A percentile compares a stretch with the other conserved stretches of the same genome.
Evolutionary conservation across 768 basidiomycete species (phyloP).

Genomic region (Panus rudis): DNA sequence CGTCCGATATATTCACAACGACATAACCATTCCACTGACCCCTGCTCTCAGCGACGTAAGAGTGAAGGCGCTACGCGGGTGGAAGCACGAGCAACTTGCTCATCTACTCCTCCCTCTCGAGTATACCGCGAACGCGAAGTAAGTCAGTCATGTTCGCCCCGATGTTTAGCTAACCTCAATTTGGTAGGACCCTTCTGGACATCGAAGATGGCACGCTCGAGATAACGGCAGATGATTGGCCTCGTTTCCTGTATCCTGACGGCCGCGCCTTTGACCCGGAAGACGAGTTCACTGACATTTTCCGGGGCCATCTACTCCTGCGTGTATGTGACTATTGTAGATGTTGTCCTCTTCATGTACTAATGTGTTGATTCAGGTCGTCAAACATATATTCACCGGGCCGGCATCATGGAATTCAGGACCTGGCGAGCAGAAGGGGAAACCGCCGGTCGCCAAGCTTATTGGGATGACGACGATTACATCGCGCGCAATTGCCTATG

Average conservation of each 20-base stretch:
- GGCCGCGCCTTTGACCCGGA: neutral
- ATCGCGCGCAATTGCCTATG: neutral
- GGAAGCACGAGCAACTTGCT: neutral
- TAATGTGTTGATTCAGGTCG: no score
- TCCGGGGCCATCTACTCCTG: neutral
- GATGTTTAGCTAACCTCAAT: neutral
- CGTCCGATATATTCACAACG: no score
- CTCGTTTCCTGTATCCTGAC: constrained; percentile 4
- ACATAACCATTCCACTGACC: no score
- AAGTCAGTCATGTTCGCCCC: neutral
- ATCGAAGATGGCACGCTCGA: neutral
- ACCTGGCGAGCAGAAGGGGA: neutral
- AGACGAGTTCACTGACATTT: neutral
- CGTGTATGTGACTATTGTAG: neutral
- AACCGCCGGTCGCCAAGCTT: neutral
- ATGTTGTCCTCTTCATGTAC: neutral
- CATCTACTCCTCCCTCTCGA: neutral
- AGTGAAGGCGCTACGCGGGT: no score
- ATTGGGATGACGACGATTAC: constrained; percentile 1
- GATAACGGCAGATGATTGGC: neutral
- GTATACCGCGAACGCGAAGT: neutral
- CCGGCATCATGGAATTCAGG: no score
- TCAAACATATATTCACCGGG: constrained; percentile 1
- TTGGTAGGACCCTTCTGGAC: neutral
- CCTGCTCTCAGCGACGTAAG: no score